Evolutionary conservation across 306 rosid species (phyloP), one percentile per base, ranked within the genome.

Genomic region (Castanea sativa): DNA sequence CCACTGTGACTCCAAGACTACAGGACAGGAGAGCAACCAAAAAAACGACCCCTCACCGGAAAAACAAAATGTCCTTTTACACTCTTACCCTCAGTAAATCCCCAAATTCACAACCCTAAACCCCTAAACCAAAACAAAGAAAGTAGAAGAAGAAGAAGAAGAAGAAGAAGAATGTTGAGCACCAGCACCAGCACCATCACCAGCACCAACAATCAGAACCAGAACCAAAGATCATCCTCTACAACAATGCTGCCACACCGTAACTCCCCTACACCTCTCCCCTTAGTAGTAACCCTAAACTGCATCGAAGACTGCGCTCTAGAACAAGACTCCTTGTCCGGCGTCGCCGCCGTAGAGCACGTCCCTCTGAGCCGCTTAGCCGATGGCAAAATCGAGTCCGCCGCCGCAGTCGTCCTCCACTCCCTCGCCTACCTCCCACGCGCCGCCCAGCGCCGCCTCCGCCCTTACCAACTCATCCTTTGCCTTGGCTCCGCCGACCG

Each of bases 381-480:
- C 78, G 96, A 91, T 21, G 99, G 98, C 21, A 91, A 84, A 90
- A 89, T 96, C 85, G 99, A 96, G 82, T 83, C 96, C 15, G 96
- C 99, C 73, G 83, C 99, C 0, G 99, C 93, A n/a, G 90, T 96
- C 1, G 80, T 96, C 45, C 91, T 96, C 69, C 98, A 93, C 70
- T 96, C 99, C 68, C 98, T 96, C 71, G 90, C 96, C 0, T 96
- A 84, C 79, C 99, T 93, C 23, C 99, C 99, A 4, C 98, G 99
- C 67, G 98, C 99, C 18, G 99, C 98, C 64, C 99, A 96, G 82
- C 98, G 99, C 25, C 94, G 98, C 4, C 97, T 96, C 79, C 96
- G 97, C 14, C 88, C 99, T 41, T 88, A 85, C 76, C 99, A 96
- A 79, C 93, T 96, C 73, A 81, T 96, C 60, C 94, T 96, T 41